Conservation (phyloP, 2,329 filamentous ascomycete species). For the Fusarium odoratissimum region DNA sequence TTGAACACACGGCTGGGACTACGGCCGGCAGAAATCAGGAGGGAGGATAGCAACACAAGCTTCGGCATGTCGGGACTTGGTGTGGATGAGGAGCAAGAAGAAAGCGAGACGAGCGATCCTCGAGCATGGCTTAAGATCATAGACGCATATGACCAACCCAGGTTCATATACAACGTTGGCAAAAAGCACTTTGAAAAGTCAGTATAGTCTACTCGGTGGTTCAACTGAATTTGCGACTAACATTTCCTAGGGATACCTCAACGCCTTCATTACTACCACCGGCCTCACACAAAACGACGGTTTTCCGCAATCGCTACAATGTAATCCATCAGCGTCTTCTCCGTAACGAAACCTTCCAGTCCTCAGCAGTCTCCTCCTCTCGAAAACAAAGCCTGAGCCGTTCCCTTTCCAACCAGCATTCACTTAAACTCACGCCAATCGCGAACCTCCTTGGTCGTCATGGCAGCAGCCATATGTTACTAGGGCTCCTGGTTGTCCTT, state of each 20-base stretch:
- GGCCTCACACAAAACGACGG: slow-evolving; percentile 81
- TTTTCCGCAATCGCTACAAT: slow-evolving; percentile 92
- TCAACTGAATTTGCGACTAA: slow-evolving; percentile 31
- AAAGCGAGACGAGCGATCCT: slow-evolving; percentile 73
- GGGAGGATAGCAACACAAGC: slow-evolving; percentile 74
- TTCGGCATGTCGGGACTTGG: slow-evolving; percentile 69
- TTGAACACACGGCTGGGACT: slow-evolving; percentile 68
- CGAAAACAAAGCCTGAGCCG: slow-evolving; percentile 65
- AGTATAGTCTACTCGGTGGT: slow-evolving; percentile 31
- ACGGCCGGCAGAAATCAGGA: slow-evolving; percentile 56
- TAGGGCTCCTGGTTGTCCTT: slow-evolving; percentile 83
- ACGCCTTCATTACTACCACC: slow-evolving; percentile 79
- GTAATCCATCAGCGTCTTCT: slow-evolving; percentile 92
- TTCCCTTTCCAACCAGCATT: slow-evolving; percentile 72
- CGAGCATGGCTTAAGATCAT: slow-evolving; percentile 87
- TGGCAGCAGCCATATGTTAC: slow-evolving; percentile 84
- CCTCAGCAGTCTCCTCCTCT: slow-evolving; percentile 76
- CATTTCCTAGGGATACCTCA: slow-evolving; percentile 62
- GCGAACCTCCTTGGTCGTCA: slow-evolving; percentile 80
- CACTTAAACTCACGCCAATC: slow-evolving; percentile 90
- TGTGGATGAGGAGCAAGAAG: slow-evolving; percentile 65
- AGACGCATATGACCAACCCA: slow-evolving; percentile 86
- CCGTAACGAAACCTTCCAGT: slow-evolving; percentile 93
- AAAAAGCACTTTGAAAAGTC: slow-evolving; percentile 94
- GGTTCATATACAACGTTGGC: slow-evolving; percentile 77